These are phyloP conservation scores for Agrostemma githago DNA, from an alignment of 148 eudicot genomes.

Conservation along the genomic window DNA sequence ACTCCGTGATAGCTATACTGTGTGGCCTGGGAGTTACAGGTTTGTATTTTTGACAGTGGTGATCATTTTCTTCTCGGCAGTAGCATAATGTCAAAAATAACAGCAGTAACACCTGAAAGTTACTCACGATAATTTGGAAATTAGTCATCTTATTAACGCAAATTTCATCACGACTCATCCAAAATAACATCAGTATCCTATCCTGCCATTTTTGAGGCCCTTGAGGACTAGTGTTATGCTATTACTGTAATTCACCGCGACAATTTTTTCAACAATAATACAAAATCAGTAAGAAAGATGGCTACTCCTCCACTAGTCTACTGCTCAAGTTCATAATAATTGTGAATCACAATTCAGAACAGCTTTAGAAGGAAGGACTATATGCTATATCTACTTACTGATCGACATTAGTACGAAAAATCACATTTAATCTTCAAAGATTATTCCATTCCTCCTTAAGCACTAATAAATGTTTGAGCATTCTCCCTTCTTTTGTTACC, in stretches of 20 bases:
- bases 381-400: neutral
- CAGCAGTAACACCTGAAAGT: neutral
- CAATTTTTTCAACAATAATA: neutral
- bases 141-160: neutral
- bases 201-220: neutral
- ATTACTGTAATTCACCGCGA: neutral
- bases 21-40: conserved; percentile 7
- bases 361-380: neutral
- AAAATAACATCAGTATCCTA: neutral
- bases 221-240: neutral
- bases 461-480: neutral
- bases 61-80: neutral
- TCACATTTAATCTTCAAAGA: neutral
- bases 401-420: no score
- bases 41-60: neutral
- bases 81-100: conserved; percentile 3
- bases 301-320: neutral
- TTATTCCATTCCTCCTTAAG: neutral
- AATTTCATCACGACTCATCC: no score
- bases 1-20: conserved; percentile 26
- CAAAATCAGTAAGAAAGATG: neutral
- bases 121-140: neutral
- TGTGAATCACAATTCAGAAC: neutral
- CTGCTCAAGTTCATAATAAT: neutral
- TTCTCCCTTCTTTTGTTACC: neutral